Evolutionary conservation across 1,284 basidiomycete species (phyloP).

Genomic region (Coniferiporia sulphurascens): DNA sequence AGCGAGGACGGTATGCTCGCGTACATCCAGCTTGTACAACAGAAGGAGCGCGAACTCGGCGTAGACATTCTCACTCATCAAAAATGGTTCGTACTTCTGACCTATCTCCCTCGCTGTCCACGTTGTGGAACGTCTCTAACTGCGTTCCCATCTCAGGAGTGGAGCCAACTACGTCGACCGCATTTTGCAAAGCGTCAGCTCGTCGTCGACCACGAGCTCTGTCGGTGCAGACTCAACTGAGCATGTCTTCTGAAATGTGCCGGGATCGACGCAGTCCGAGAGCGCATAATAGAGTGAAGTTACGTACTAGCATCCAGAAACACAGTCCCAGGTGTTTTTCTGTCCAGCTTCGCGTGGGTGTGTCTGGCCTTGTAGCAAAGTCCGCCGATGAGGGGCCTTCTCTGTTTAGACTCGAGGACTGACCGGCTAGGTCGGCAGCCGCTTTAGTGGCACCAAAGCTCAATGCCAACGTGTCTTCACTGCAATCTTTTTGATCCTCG

Average conservation of each 20-base stretch:
- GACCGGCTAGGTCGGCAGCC: no score
- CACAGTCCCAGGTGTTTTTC: no score
- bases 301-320: neutral
- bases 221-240: conserved; percentile 85
- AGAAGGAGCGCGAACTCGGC: conserved; percentile 86
- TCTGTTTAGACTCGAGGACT: no score
- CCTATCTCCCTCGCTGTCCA: neutral
- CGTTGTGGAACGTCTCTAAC: conserved; percentile 6
- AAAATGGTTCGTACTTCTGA: conserved; percentile 59
- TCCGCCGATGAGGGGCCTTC: neutral
- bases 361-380: neutral
- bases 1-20: conserved; percentile 85
- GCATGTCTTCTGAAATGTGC: conserved; percentile 52
- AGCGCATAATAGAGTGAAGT: neutral
- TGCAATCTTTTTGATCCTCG: no score
- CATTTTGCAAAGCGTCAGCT: conserved; percentile 72
- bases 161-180: conserved; percentile 85
- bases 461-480: no score
- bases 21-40: conserved; percentile 80
- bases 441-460: no score
- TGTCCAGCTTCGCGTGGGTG: neutral
- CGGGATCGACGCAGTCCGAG: neutral
- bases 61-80: conserved; percentile 92
- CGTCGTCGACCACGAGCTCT: conserved; percentile 77
- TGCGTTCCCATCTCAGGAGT: conserved; percentile 45